A percentile compares a stretch with the other conserved stretches of the same genome.
phyloP scores from a whole-genome alignment of 2,329 filamentous ascomycete genomes.

The Cladorrhinum sp. region DNA sequence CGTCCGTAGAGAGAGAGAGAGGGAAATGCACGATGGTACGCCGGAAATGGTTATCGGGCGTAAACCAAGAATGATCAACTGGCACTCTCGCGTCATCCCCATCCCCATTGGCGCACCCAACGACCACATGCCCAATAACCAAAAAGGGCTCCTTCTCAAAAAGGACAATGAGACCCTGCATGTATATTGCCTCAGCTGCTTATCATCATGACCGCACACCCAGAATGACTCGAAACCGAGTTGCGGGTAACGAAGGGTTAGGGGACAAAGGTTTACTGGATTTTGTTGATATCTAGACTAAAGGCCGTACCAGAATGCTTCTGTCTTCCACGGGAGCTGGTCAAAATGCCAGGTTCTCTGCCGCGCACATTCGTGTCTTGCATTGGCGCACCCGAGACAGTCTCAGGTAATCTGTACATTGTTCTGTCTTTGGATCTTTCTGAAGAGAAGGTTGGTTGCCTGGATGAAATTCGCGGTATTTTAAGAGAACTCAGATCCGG shows the following conservation, averaged over 20 bases:
- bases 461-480: not conserved
- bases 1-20: no score
- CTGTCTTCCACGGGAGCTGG: no score
- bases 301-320: not conserved
- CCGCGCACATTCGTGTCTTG: no score
- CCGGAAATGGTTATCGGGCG: not conserved
- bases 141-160: not conserved
- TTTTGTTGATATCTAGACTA: not conserved
- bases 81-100: not conserved
- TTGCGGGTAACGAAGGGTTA: not conserved
- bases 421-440: not conserved
- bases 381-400: no score
- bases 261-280: not conserved
- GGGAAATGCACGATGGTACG: not conserved
- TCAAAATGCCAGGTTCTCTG: no score
- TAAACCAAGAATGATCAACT: not conserved
- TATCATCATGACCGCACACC: not conserved
- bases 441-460: not conserved
- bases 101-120: not conserved
- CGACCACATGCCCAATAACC: no score
- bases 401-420: no score
- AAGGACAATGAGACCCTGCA: not conserved
- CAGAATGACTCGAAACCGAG: not conserved
- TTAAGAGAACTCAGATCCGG: not conserved
- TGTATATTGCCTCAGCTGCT: not conserved